These are phyloP conservation scores for Orbilia brochopaga DNA, from an alignment of 2,329 filamentous ascomycete species.

Conservation along the genomic window DNA sequence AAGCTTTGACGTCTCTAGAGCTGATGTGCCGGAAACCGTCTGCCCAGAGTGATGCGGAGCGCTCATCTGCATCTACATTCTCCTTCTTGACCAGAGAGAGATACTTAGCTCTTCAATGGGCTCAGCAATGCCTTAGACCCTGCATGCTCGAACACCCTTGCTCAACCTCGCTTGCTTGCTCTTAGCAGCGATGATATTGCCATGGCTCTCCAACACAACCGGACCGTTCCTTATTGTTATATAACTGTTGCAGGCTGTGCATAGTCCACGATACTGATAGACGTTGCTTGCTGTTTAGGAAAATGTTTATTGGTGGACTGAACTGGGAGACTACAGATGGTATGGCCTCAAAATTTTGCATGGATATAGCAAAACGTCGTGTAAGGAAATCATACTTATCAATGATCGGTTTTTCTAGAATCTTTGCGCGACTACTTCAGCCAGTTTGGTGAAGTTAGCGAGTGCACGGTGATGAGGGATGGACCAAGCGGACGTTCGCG, in stretches of 20 bases:
- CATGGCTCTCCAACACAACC: conserved; percentile 22
- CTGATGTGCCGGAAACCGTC: conserved; percentile 11
- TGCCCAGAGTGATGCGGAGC: background rate
- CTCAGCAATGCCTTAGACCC: conserved; percentile 13
- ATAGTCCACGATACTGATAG: conserved; percentile 31
- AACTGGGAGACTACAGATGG: conserved; percentile 99
- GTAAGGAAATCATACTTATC: conserved; percentile 31
- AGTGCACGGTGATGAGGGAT: conserved; percentile 99
- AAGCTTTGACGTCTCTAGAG: conserved; percentile 15
- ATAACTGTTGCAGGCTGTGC: conserved; percentile 7
- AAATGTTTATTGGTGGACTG: conserved; percentile 99
- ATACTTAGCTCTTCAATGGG: conserved; percentile 3
- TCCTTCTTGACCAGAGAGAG: background rate
- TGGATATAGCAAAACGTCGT: conserved; percentile 6
- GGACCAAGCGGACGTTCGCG: conserved; percentile 89
- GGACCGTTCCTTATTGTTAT: conserved; percentile 13
- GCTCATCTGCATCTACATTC: background rate
- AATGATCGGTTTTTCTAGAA: conserved; percentile 65
- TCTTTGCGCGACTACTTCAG: conserved; percentile 96
- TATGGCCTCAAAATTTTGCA: conserved; percentile 63
- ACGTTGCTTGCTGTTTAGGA: conserved; percentile 65
- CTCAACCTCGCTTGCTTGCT: conserved; percentile 4
- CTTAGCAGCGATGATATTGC: conserved; percentile 12
- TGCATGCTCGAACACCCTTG: conserved; percentile 10
- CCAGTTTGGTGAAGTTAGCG: conserved; percentile 93